Base-by-base conservation (phyloP, 768 basidiomycete species). In the Podaxis carcinomalis region DNA sequence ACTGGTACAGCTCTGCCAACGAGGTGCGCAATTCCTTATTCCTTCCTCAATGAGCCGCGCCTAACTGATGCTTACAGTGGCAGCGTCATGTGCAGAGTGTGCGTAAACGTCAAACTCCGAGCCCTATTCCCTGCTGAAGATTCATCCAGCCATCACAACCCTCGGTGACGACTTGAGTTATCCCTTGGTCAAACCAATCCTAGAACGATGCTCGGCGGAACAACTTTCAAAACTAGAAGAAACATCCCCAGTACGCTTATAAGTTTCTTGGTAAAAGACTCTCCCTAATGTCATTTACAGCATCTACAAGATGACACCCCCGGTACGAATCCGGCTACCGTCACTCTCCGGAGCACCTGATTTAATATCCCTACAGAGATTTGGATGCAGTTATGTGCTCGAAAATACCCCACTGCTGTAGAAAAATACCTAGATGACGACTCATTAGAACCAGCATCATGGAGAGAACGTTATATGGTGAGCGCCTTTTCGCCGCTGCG, bases 401-500 rank as follows among this genome's bases (percentile, higher is more conserved):
- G 79, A 68, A 79, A 80, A 55, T 89, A 83, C 70, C 82, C 83
- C 51, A 74, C 83, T 61, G 77, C 80, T 49, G 75, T 77, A 57
- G 80, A 84, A 65, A 77, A 77, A 57, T 83, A 81, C 55, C 68
- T 68, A 49, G 74, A 74, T 60, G 69, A 75, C 32, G 71, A 75
- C 35, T 68, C 68, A 61, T 70, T 75, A 61, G 80, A 80, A 59
- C 83, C 83, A 32, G 78, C 80, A 25, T 85, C 84, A 28, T 92
- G 90, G 90, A 84, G 80, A 66, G 82, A 84, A 52, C 80, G 83
- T 55, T 90, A 82, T 67, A 88, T 84, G 67, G 90, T 91, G 68
- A 56, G 88, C 73, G 56, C 14, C 35, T 42, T 44, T 50, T 56
- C 7, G 32, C 1, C 32, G 9, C 2, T 32, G 32, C 32, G 21